Evolutionary conservation across 2,329 filamentous ascomycete genomes (phyloP).

Genomic region (Talaromyces sp.): DNA sequence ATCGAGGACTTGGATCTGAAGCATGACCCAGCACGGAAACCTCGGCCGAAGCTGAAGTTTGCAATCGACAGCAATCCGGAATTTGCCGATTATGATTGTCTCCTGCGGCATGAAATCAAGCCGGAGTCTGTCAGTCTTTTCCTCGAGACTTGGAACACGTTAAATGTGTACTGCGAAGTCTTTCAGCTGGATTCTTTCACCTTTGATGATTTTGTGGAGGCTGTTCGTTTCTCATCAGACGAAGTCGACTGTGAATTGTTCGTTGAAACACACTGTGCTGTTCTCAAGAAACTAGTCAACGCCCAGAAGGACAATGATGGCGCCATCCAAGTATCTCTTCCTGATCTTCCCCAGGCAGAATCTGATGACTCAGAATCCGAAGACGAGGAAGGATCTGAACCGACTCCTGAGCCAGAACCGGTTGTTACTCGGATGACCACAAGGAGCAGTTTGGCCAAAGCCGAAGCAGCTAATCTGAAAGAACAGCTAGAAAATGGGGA

Average conservation of each 20-base stretch:
- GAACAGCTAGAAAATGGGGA: slow-evolving; percentile 55
- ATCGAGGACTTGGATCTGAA: slow-evolving; percentile 87
- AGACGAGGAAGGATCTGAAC: slow-evolving; percentile 52
- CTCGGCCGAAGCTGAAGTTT: slow-evolving; percentile 72
- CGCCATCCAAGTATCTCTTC: slow-evolving; percentile 70
- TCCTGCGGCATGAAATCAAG: slow-evolving; percentile 49
- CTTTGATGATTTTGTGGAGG: slow-evolving; percentile 90
- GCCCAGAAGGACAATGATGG: slow-evolving; percentile 65
- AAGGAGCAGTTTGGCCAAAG: slow-evolving; percentile 76
- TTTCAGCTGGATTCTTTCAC: slow-evolving; percentile 95
- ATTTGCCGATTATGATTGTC: slow-evolving; percentile 41
- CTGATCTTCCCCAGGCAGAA: slow-evolving; percentile 66
- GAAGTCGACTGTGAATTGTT: slow-evolving; percentile 76
- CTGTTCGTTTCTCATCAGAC: slow-evolving; percentile 70
- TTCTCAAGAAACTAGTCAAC: slow-evolving; percentile 79
- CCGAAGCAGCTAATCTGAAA: slow-evolving; percentile 64
- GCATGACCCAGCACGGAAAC: slow-evolving; percentile 55
- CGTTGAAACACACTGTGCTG: slow-evolving; percentile 83
- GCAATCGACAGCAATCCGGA: slow-evolving; percentile 61
- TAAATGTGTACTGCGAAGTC: slow-evolving; percentile 97
- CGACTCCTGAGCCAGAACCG: slow-evolving; percentile 66
- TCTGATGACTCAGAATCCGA: slow-evolving; percentile 60
- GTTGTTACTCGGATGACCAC: slow-evolving; percentile 63
- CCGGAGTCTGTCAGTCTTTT: slow-evolving; percentile 83
- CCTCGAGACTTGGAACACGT: slow-evolving; percentile 89